Conservation (phyloP, 2,329 filamentous ascomycete species). For the Trichophyton schoenleinii region DNA sequence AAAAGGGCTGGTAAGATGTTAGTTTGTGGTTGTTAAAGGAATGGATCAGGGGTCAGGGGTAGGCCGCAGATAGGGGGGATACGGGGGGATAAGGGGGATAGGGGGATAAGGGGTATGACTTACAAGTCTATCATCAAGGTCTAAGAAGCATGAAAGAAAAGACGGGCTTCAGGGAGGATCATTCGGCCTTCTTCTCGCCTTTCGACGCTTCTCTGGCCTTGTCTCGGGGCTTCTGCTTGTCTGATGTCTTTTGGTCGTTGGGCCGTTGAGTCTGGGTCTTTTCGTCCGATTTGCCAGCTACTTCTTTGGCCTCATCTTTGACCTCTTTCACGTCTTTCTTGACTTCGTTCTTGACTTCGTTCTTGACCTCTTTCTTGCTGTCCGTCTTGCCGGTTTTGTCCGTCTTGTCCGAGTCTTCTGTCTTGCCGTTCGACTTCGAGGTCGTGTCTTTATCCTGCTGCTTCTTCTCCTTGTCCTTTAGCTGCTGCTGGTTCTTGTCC, state of each 20-base stretch:
- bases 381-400: no score
- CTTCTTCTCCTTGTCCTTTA: conserved; percentile 9
- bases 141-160: background rate
- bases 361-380: conserved; percentile 1
- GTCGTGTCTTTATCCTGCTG: no score
- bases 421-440: no score
- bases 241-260: background rate
- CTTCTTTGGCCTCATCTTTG: background rate
- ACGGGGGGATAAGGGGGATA: no score
- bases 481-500: conserved; percentile 35
- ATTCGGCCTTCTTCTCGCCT: background rate
- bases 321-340: background rate
- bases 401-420: no score
- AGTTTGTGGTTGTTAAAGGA: background rate
- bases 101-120: background rate
- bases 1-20: background rate
- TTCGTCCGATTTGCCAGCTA: background rate
- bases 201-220: background rate
- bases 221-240: background rate
- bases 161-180: background rate
- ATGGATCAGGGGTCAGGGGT: background rate
- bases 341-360: background rate
- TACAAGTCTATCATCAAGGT: background rate
- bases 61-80: no score
- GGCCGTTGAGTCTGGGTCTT: background rate